Conservation (phyloP, 2,329 filamentous ascomycete species). For the Aspergillus tanneri region DNA sequence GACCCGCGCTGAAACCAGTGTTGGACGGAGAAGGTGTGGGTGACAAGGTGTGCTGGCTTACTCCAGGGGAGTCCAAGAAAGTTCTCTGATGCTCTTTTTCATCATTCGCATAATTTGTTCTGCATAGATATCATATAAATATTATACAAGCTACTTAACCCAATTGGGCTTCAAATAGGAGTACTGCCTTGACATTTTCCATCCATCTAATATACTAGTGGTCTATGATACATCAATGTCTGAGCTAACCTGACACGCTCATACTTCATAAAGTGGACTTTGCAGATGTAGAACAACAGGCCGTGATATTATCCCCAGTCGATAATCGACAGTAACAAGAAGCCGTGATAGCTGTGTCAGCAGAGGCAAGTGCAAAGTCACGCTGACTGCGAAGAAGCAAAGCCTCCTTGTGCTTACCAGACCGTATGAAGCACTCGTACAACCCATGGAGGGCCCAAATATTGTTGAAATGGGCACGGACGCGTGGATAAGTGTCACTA, state of each 20-base stretch:
- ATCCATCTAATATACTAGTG: not conserved
- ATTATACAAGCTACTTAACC: too few relatives aligned
- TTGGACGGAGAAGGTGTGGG: conserved; percentile 38
- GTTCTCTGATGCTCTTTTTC: conserved; percentile 2
- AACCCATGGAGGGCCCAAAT: conserved; percentile 73
- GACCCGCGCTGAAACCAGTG: conserved; percentile 28
- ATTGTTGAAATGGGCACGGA: conserved; percentile 67
- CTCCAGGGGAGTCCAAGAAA: conserved; percentile 22
- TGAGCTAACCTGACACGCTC: not conserved
- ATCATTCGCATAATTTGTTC: not conserved
- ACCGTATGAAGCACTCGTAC: conserved; percentile 62
- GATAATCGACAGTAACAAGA: not conserved
- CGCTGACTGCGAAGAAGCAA: conserved; percentile 48
- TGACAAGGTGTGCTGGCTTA: conserved; percentile 39
- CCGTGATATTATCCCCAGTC: not conserved
- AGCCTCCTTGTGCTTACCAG: conserved; percentile 58
- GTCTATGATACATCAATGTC: not conserved
- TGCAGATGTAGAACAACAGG: not conserved
- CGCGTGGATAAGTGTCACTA: conserved; percentile 57
- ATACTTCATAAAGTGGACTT: not conserved
- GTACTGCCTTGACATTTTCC: not conserved
- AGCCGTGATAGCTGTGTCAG: not conserved
- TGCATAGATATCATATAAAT: not conserved
- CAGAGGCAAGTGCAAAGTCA: not conserved
- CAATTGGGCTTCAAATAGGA: too few relatives aligned